Conservation (phyloP, 495 filamentous ascomycete species). For the Glarea lozoyensis region DNA sequence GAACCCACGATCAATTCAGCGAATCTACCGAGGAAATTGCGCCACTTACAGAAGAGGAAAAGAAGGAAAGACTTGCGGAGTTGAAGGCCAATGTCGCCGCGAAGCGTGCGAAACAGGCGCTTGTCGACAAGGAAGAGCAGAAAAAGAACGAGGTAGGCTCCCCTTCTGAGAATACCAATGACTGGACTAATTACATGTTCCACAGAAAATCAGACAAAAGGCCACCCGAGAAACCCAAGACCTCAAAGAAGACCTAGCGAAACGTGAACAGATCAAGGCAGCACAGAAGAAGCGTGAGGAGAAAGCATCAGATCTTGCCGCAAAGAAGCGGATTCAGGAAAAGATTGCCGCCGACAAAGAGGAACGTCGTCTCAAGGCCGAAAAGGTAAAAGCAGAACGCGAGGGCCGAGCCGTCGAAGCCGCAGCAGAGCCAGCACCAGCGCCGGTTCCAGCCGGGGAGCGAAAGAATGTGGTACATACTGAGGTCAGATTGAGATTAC, state of each 20-base stretch:
- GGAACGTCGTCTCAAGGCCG: conserved; percentile 70
- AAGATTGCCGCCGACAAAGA: conserved; percentile 89
- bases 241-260: conserved; percentile 71
- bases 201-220: conserved; percentile 77
- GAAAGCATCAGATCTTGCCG: conserved; percentile 78
- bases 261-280: conserved; percentile 85
- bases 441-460: conserved; percentile 8
- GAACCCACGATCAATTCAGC: conserved; percentile 84
- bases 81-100: conserved; percentile 62
- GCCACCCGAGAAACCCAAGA: conserved; percentile 71
- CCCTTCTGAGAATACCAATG: conserved; percentile 5
- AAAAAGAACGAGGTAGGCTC: conserved; percentile 91
- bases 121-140: conserved; percentile 70
- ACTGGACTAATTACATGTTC: background rate
- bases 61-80: conserved; percentile 66
- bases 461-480: conserved; percentile 43
- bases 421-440: conserved; percentile 25
- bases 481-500: conserved; percentile 74
- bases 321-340: conserved; percentile 79
- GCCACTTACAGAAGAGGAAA: conserved; percentile 87
- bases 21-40: conserved; percentile 88
- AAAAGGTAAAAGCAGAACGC: conserved; percentile 73
- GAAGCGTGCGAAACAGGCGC: conserved; percentile 61
- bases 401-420: conserved; percentile 52
- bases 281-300: conserved; percentile 75